Percentiles rank a stretch among this genome's conserved stretches.
Conservation (phyloP, 2,329 filamentous ascomycete species). For the Chaetomium olivaceum region DNA sequence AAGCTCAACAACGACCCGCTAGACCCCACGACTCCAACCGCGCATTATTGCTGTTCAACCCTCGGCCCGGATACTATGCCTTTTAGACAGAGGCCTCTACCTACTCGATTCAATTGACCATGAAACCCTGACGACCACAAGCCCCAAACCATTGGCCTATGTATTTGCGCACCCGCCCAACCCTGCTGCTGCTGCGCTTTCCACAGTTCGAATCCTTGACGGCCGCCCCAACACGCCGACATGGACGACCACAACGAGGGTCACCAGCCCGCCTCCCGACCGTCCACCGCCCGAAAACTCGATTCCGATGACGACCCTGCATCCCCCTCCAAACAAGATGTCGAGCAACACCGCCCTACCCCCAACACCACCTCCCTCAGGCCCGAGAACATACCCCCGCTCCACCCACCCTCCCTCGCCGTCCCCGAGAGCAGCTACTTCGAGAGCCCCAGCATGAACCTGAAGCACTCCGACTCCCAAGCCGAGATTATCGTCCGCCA, state of each 20-base stretch:
- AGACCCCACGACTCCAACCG: neutral
- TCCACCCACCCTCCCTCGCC: constrained; percentile 30
- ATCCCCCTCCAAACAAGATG: constrained; percentile 28
- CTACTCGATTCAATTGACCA: neutral
- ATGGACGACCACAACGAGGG: constrained; percentile 17
- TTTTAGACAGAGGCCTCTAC: neutral
- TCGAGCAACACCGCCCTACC: constrained; percentile 26
- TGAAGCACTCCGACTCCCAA: constrained; percentile 50
- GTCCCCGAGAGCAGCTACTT: constrained; percentile 45
- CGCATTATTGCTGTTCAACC: neutral
- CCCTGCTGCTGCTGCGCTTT: neutral
- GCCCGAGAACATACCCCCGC: constrained; percentile 33
- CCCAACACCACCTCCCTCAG: constrained; percentile 24
- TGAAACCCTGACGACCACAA: constrained; percentile 3
- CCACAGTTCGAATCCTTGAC: neutral
- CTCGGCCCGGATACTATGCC: neutral
- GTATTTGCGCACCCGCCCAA: neutral
- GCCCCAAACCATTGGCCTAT: neutral
- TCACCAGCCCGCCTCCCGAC: constrained; percentile 15
- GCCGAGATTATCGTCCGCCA: constrained; percentile 55
- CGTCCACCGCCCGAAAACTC: constrained; percentile 12
- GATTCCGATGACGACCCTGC: constrained; percentile 25
- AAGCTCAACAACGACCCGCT: constrained; percentile 1
- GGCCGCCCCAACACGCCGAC: constrained; percentile 2
- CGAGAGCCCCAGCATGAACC: constrained; percentile 41